These are phyloP conservation scores for Gnomoniopsis smithogilvyi DNA, from an alignment of 2,329 filamentous ascomycete species.

Conservation along the genomic window DNA sequence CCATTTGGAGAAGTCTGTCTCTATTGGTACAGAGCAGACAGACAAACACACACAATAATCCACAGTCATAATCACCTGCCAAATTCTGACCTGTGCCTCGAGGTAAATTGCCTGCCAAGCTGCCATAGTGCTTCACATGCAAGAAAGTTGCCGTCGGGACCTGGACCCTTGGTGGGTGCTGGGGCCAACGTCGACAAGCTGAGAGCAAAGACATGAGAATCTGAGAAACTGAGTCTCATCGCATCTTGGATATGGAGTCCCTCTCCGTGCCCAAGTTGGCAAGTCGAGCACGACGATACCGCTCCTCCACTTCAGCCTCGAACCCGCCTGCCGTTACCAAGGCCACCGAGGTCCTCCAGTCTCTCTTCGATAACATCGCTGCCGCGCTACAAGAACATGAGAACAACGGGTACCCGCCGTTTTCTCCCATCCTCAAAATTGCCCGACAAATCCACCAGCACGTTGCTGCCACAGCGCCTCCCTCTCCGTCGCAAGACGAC, in stretches of 20 bases:
- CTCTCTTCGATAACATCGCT: conserved; percentile 47
- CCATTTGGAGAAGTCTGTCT: background rate
- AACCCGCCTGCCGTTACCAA: conserved; percentile 54
- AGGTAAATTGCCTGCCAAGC: background rate
- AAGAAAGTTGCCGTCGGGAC: conserved; percentile 16
- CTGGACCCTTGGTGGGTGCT: conserved; percentile 34
- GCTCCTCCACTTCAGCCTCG: conserved; percentile 63
- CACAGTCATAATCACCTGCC: background rate
- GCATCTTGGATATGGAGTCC: conserved; percentile 11
- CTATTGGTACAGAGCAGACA: background rate
- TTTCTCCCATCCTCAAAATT: conserved; percentile 47
- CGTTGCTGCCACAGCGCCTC: conserved; percentile 44
- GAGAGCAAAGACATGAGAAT: conserved; percentile 17
- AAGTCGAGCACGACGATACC: conserved; percentile 53
- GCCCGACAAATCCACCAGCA: conserved; percentile 66
- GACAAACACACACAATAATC: background rate
- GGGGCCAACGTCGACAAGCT: conserved; percentile 21
- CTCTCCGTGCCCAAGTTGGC: conserved; percentile 41
- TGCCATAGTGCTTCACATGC: conserved; percentile 24
- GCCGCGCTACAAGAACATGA: conserved; percentile 30
- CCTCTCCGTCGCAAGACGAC: conserved; percentile 64
- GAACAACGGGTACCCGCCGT: conserved; percentile 45
- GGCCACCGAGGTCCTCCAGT: conserved; percentile 56
- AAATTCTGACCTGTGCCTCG: background rate
- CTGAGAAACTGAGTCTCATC: background rate